A percentile compares a stretch with the other conserved stretches of the same genome.
Conservation (phyloP, 768 basidiomycete species). For the Strobilomyces dryophilus region DNA sequence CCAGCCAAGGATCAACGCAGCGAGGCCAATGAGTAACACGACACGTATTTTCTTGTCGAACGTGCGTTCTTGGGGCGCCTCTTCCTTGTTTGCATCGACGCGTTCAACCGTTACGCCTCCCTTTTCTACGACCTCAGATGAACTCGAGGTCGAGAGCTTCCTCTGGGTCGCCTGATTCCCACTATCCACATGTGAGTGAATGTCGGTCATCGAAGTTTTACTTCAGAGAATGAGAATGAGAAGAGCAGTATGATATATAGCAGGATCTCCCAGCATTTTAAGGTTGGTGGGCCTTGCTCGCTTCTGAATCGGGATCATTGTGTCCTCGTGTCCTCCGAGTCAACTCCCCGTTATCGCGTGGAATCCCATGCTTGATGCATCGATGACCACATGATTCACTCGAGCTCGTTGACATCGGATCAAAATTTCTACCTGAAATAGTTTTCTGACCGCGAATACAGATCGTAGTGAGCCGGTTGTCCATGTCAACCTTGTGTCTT, state of each 20-base stretch:
- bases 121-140: slow-evolving; percentile 10
- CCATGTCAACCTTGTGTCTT: too few species aligned
- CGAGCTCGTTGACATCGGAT: neutral
- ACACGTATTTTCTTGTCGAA: slow-evolving; percentile 33
- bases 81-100: slow-evolving; percentile 6
- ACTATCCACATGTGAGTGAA: neutral
- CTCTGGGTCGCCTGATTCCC: slow-evolving; percentile 17
- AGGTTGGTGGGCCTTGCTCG: neutral
- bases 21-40: slow-evolving; percentile 48
- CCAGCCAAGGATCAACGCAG: slow-evolving; percentile 71
- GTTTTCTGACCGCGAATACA: neutral
- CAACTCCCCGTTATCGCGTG: slow-evolving; percentile 3
- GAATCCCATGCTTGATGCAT: neutral
- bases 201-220: slow-evolving; percentile 19
- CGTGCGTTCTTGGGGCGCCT: neutral
- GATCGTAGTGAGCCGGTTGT: too few species aligned
- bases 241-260: neutral
- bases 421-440: neutral
- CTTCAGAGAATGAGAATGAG: neutral
- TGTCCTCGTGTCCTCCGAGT: neutral
- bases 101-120: slow-evolving; percentile 24
- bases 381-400: neutral
- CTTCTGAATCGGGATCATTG: neutral
- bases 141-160: slow-evolving; percentile 12
- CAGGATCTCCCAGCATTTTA: neutral